These are phyloP conservation scores for Didymella arachidicola DNA, from an alignment of 2,329 filamentous ascomycete species.

Conservation along the genomic window DNA sequence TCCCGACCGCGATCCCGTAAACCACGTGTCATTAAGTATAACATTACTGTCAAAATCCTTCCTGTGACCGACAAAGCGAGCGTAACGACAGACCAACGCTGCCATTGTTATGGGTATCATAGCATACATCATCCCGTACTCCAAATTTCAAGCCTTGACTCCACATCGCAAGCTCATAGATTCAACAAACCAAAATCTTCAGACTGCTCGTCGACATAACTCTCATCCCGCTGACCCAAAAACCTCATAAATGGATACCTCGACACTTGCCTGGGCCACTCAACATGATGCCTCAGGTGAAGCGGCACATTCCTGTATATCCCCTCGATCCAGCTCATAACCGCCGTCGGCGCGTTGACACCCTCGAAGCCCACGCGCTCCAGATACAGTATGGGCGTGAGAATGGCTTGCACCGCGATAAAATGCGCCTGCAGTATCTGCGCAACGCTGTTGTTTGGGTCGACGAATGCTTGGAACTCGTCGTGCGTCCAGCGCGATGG, in stretches of 20 bases:
- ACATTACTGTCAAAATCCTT: too few relatives aligned
- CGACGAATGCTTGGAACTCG: slow-evolving; percentile 55
- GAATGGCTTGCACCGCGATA: slow-evolving; percentile 56
- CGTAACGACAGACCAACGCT: not conserved
- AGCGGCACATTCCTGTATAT: slow-evolving; percentile 41
- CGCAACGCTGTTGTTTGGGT: slow-evolving; percentile 52
- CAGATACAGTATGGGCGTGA: slow-evolving; percentile 52
- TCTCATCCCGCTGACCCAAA: slow-evolving; percentile 29
- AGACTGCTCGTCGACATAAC: slow-evolving; percentile 2
- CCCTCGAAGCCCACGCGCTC: slow-evolving; percentile 47
- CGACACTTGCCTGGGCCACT: slow-evolving; percentile 44
- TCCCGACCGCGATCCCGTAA: too few relatives aligned
- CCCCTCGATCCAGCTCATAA: slow-evolving; percentile 45
- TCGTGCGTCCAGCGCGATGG: slow-evolving; percentile 53
- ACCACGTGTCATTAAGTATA: too few relatives aligned
- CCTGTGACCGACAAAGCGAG: not conserved
- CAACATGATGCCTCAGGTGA: slow-evolving; percentile 35
- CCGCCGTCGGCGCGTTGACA: slow-evolving; percentile 42
- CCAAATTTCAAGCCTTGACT: not conserved
- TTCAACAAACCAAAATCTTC: slow-evolving; percentile 3
- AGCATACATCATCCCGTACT: not conserved
- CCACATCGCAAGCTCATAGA: not conserved
- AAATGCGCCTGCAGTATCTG: slow-evolving; percentile 58
- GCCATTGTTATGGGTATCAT: slow-evolving; percentile 8
- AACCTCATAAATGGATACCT: slow-evolving; percentile 41